Base-by-base conservation (phyloP, 208 protist species). In the Balamuthia mandrillaris region DNA sequence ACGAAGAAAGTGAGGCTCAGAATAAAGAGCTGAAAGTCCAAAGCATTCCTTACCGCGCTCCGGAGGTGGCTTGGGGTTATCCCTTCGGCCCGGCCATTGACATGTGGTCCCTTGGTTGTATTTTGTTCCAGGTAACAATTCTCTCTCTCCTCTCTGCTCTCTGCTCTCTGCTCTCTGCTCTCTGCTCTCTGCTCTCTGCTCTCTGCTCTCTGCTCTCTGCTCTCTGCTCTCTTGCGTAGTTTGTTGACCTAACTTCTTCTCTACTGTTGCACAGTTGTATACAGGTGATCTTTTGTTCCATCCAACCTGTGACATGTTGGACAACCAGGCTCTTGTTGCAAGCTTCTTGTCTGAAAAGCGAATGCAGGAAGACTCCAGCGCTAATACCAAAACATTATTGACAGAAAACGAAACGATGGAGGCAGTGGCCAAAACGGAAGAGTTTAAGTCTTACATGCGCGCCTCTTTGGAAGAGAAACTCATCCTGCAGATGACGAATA, bases 41-140 rank as follows among this genome's bases (percentile, higher is more conserved):
- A 42, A 51, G 39, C 1, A 35, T 72, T 14, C 63, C 63, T 42
- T 72, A 72, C 16, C 63, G 63, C 4, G 63, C 63, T 35, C 63
- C 63, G 1, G 63, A 72, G 24, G 54, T 72, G 1, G n/a, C 33
- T 1, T 72, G 63, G 63, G 63, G 63, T 21, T 35, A 72, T n/a
- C 63, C 63, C 6, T 72, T 51, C 16, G 63, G 49, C 39, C 27
- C 63, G 39, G 63, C 63, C 6, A 72, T 72, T 42, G 63, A 72
- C 37, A 72, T 72, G 63, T 72, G 63, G 63, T 72, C 63, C 16
- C 39, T 72, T 21, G 63, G 63, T 12, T 72, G 63, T 29, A 42
- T 72, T 21, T 42, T 72, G 39, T 72, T n/a, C 37, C 39, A 72
- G 16, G 39, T 72, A 2, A 42, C 24, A 18, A 29, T 42, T 0